phyloP scores from a whole-genome alignment of 805 yeast species.

The Wickerhamomyces chambardii region DNA sequence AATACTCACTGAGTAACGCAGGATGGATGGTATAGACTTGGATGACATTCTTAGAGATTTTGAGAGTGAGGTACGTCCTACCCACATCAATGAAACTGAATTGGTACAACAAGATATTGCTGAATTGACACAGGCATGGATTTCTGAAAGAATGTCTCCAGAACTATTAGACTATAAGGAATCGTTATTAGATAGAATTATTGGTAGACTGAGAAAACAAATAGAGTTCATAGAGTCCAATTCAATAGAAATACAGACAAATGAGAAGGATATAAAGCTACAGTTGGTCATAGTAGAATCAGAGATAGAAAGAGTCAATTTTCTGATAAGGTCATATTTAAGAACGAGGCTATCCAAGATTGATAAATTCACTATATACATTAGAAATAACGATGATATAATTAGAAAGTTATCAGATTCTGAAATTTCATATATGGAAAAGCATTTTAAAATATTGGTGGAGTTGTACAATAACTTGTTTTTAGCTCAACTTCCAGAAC shows the following conservation, averaged over 20 bases:
- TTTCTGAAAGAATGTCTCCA: constrained; percentile 79
- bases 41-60: constrained; percentile 66
- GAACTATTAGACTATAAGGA: constrained; percentile 74
- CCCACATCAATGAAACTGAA: constrained; percentile 10
- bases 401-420: constrained; percentile 38
- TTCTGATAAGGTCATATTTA: constrained; percentile 70
- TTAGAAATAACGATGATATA: constrained; percentile 34
- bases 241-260: constrained; percentile 65
- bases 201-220: constrained; percentile 55
- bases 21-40: constrained; percentile 48
- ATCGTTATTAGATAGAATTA: constrained; percentile 44
- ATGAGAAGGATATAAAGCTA: constrained; percentile 60
- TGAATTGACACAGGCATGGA: constrained; percentile 57
- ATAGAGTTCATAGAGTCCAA: constrained; percentile 71
- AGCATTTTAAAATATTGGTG: constrained; percentile 55
- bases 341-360: constrained; percentile 64
- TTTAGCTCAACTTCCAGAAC: constrained; percentile 56
- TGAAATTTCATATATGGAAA: constrained; percentile 59
- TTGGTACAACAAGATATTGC: constrained; percentile 28
- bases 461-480: constrained; percentile 63
- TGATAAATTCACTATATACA: constrained; percentile 57
- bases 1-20: too few relatives aligned
- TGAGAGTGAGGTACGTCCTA: constrained; percentile 35
- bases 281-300: constrained; percentile 82
- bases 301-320: constrained; percentile 82